Conservation (phyloP, 805 yeast species). For the Saturnispora sanitii region DNA sequence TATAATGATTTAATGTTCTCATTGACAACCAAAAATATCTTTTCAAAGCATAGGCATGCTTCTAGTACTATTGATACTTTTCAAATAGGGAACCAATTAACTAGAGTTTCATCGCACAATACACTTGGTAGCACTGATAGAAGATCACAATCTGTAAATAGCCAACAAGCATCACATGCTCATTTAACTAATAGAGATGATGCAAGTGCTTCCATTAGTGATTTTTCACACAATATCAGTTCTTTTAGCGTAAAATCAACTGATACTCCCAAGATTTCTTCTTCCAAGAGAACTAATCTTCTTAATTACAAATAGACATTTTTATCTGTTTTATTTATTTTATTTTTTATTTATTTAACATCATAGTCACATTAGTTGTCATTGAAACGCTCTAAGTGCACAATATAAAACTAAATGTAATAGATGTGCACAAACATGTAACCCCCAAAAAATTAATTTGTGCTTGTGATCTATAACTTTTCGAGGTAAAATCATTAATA, state of each 20-base stretch:
- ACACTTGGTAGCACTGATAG: constrained; percentile 1
- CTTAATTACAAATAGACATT: constrained; percentile 4
- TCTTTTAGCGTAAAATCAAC: not conserved
- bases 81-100: constrained; percentile 2
- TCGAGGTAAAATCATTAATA: too few relatives aligned
- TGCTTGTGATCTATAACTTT: too few relatives aligned
- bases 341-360: too few relatives aligned
- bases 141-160: not conserved
- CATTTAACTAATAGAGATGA: constrained; percentile 5
- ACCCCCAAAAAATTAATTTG: too few relatives aligned
- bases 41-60: constrained; percentile 12
- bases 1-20: constrained; percentile 15
- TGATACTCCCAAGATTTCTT: not conserved
- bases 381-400: too few relatives aligned
- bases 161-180: not conserved
- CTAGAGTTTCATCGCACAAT: constrained; percentile 6
- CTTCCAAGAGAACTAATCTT: constrained; percentile 3
- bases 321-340: too few relatives aligned
- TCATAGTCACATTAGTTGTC: too few relatives aligned
- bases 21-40: constrained; percentile 12
- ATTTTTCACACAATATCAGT: constrained; percentile 2
- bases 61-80: not conserved
- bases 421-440: too few relatives aligned
- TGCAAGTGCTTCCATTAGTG: constrained; percentile 1
- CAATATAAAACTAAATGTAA: too few relatives aligned